Evolutionary conservation across 148 eudicot genomes (phyloP), one percentile per base, ranked within the genome.

Genomic region (Silene conica): DNA sequence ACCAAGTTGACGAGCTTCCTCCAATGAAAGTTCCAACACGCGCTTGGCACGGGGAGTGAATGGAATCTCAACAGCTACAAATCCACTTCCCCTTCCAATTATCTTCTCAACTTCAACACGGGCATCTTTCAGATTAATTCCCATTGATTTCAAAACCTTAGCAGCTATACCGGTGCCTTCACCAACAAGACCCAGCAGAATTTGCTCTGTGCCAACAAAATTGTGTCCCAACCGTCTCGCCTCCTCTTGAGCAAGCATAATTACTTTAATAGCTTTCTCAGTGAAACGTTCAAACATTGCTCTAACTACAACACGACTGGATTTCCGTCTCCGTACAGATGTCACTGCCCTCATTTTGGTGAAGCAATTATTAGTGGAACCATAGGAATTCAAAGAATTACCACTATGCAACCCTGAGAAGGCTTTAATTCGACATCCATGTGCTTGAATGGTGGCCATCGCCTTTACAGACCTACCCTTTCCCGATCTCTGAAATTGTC

Each of bases 151-250:
- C 48, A 94, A 83, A 72, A 94, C 98, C 86, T 94, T 94, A 54
- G 98, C 98, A 81, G 97, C 98, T 82, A 94, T 94, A 26, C 98
- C 98, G 63, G 97, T 94, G 67, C 98, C 98, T 85, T 94, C 98
- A 76, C 98, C 98, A 79, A 94, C 87, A 63, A 94, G 97, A 67
- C 98, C 98, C 77, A 94, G 73, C 74, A 94, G 76, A 63, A 94
- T 89, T 82, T 94, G 98, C 83, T 94, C 98, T 0, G 98, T 94
- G 67, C 98, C 98, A 76, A 94, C 98, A 79, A 89, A 85, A 70
- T 89, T 94, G 72, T 94, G 98, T 63, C 98, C 98, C 31, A 94
- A 83, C 48, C 98, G 75, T 57, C 96, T 87, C 8, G 98, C 92
- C 81, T 94, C 98, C 79, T 94, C 98, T 82, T 94, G 98, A 38